Percentiles rank a stretch among this genome's conserved stretches.
Conservation (phyloP, 2,329 filamentous ascomycete species). For the Epichloe uncinata region DNA sequence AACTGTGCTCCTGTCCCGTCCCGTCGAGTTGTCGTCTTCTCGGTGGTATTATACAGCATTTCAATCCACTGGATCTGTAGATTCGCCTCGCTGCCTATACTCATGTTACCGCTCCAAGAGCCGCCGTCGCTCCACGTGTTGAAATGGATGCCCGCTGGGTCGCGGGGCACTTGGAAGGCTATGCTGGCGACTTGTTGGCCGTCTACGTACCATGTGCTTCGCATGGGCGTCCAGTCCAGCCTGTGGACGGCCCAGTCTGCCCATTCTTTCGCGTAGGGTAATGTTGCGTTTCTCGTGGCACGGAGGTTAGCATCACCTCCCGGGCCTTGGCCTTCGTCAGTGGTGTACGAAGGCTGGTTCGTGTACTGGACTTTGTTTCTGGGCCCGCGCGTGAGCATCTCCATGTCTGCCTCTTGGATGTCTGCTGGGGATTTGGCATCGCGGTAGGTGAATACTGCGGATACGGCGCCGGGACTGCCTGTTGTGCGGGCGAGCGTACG, state of each 20-base stretch:
- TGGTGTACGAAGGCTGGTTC: conserved; percentile 41
- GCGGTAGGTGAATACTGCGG: conserved; percentile 40
- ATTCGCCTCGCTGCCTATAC: conserved; percentile 31
- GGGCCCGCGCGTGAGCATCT: conserved; percentile 36
- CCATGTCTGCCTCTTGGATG: conserved; percentile 28
- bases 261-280: conserved; percentile 32
- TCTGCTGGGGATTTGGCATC: conserved; percentile 20
- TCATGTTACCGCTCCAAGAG: conserved; percentile 47
- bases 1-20: no score
- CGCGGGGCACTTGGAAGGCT: conserved; percentile 40
- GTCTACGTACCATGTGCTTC: conserved; percentile 43
- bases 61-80: conserved; percentile 52
- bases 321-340: conserved; percentile 10
- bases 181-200: conserved; percentile 36
- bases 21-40: neutral
- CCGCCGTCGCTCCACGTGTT: conserved; percentile 51
- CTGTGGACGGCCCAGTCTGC: conserved; percentile 45
- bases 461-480: conserved; percentile 34
- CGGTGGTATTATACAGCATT: conserved; percentile 38
- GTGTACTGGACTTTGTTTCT: conserved; percentile 38
- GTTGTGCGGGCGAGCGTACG: conserved; percentile 38
- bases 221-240: conserved; percentile 16
- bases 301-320: conserved; percentile 29
- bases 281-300: conserved; percentile 34
- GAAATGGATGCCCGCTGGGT: conserved; percentile 38